Evolutionary conservation across 2,329 filamentous ascomycete species (phyloP).

Genomic region (Tothia fuscella): DNA sequence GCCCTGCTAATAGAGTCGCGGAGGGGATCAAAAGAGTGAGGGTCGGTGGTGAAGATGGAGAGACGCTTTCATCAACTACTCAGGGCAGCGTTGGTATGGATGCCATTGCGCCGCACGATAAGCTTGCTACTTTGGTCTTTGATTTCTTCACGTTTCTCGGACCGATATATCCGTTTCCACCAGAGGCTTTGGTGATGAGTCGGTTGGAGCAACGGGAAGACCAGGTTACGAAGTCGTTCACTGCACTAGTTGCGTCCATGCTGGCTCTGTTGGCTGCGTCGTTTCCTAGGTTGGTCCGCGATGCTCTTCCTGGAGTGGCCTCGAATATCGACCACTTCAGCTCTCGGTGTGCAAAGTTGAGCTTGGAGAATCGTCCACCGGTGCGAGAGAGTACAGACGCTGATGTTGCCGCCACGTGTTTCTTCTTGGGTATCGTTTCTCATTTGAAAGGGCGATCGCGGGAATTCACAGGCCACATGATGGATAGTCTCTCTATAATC

Average conservation of each 20-base stretch:
- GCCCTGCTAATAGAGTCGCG: constrained; percentile 54
- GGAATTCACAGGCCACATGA: constrained; percentile 45
- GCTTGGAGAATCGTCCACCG: constrained; percentile 52
- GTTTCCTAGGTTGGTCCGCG: constrained; percentile 58
- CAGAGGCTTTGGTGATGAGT: constrained; percentile 64
- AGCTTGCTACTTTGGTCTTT: constrained; percentile 58
- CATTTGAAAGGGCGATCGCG: constrained; percentile 46
- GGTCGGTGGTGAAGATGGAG: background rate
- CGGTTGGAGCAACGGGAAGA: constrained; percentile 57
- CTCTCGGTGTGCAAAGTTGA: constrained; percentile 58
- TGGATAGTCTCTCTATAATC: constrained; percentile 59
- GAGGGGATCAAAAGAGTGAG: constrained; percentile 48
- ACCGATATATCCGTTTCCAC: constrained; percentile 64
- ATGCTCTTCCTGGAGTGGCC: constrained; percentile 56
- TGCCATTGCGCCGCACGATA: constrained; percentile 46
- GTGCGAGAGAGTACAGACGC: constrained; percentile 42
- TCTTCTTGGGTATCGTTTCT: constrained; percentile 59
- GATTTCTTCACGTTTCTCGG: constrained; percentile 79
- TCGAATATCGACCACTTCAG: constrained; percentile 59
- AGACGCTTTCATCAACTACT: constrained; percentile 14
- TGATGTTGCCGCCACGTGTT: constrained; percentile 60
- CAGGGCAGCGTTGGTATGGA: constrained; percentile 41
- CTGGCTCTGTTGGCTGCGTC: constrained; percentile 61
- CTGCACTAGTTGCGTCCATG: constrained; percentile 64
- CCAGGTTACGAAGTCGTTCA: constrained; percentile 51